Conservation (phyloP, 345 rosid genomes). For the Melaleuca quinquenervia region DNA sequence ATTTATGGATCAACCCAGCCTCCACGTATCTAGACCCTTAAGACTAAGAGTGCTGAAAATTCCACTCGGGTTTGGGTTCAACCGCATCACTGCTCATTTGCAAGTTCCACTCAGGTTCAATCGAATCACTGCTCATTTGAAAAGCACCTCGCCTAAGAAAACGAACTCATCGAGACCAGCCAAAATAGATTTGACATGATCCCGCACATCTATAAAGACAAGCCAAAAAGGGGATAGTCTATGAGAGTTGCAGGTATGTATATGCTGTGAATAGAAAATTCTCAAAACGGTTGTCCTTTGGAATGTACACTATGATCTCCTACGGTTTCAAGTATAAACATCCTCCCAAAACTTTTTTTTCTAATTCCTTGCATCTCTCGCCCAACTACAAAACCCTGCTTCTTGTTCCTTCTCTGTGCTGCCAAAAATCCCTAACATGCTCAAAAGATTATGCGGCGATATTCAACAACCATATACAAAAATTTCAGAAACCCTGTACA, state of each 20-base stretch:
- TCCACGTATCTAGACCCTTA: neutral
- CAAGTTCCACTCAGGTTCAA: no score
- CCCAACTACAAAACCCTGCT: neutral
- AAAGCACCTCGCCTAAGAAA: neutral
- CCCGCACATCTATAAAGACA: neutral
- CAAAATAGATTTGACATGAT: neutral
- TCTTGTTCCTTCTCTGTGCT: neutral
- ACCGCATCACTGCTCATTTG: no score
- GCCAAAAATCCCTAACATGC: neutral
- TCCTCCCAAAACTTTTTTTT: neutral
- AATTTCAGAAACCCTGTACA: neutral
- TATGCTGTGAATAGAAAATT: neutral
- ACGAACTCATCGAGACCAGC: neutral
- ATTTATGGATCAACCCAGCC: neutral
- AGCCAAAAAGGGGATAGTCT: neutral
- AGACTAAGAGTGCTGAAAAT: no score
- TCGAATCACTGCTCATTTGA: no score
- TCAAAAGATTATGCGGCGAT: neutral
- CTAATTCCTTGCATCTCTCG: neutral
- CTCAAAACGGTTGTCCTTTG: neutral
- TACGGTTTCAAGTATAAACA: neutral
- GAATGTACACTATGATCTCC: constrained; percentile 6
- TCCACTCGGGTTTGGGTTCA: no score
- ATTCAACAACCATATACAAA: constrained; percentile 8
- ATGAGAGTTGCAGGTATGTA: neutral